Base-by-base conservation (phyloP, 306 rosid species). In the Vachellia collinsii region DNA sequence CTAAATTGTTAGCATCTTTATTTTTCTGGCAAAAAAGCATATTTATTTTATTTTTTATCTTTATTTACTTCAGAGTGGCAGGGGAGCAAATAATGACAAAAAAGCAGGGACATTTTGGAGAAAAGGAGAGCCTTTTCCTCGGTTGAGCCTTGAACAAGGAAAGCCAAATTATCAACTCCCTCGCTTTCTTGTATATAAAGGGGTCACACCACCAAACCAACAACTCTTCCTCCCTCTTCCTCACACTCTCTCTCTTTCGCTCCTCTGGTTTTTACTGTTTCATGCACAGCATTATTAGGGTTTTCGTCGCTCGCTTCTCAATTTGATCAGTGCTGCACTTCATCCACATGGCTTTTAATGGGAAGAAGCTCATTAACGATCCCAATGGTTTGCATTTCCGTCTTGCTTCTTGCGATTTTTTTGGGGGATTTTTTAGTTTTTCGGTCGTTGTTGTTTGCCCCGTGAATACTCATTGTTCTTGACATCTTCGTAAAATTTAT, bases 281-380 rank as follows among this genome's bases (percentile, higher is more conserved):
- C 90, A 88, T 88, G 95, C 90, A 81, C 78, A 76, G 56, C 85
- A 50, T 79, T 74, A 79, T 76, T 81, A 90, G 93, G 95, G 91
- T 88, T 92, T 79, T 12, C 77, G 36, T 8, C 77, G 13, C 34
- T 75, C 84, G 23, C 72, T 61, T 38, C 75, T 68, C 75, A 25
- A 48, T 83, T 77, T 72, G 64, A 56, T 12, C 25, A 37, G 7
- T 65, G 34, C 48, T 65, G 13, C 54, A 63, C 36, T 67, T 54
- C 78, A 3, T 80, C 80, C 77, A 81, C 86, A 95, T 94, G 99
- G 88, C 91, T 77, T 86, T 86, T 62, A 89, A 84, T 29, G 87
- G 84, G 38, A 93, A 93, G 94, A 95, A 92, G 93, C 90, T 95
- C 86, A 93, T 93, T 91, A 90, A 92, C 89, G 83, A 93, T 66